phyloP scores from a whole-genome alignment of 768 basidiomycete species.

The Kwoniella newhampshirensis region DNA sequence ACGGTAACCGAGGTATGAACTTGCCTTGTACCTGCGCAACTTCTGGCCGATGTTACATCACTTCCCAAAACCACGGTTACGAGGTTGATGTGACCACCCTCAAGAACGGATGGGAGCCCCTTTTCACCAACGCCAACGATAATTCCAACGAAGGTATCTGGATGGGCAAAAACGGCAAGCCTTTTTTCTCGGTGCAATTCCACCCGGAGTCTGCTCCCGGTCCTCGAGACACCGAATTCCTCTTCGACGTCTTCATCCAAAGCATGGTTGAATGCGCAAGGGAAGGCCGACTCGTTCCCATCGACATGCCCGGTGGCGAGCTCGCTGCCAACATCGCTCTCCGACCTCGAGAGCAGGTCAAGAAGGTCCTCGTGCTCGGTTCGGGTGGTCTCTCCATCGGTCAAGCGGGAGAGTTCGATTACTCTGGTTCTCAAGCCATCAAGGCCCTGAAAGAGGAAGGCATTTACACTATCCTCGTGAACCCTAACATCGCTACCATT shows the following conservation, averaged over 20 bases:
- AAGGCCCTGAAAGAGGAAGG: conserved; percentile 99
- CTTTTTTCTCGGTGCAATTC: conserved; percentile 99
- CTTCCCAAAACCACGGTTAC: conserved; percentile 97
- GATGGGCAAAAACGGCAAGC: conserved; percentile 70
- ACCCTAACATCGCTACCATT: conserved; percentile 99
- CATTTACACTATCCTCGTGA: conserved; percentile 97
- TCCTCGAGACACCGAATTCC: conserved; percentile 95
- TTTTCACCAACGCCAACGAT: conserved; percentile 96
- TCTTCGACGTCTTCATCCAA: conserved; percentile 95
- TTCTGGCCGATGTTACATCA: conserved; percentile 96
- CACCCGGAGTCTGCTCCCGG: conserved; percentile 97
- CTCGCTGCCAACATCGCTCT: conserved; percentile 77
- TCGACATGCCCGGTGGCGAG: conserved; percentile 57
- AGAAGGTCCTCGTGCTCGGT: conserved; percentile 93
- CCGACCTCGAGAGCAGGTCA: conserved; percentile 66
- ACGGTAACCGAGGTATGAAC: conserved; percentile 98
- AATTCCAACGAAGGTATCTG: conserved; percentile 97
- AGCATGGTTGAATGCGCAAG: conserved; percentile 71
- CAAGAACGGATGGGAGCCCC: conserved; percentile 81
- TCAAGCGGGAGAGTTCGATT: conserved; percentile 99
- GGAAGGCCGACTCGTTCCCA: conserved; percentile 54
- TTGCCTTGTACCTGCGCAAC: conserved; percentile 93
- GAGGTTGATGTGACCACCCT: conserved; percentile 82
- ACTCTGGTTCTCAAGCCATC: conserved; percentile 98
- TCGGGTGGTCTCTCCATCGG: conserved; percentile 98